Evolutionary conservation across 179 eudicot genomes (phyloP), one percentile per base, ranked within the genome.

Genomic region (Camellia oleifera): DNA sequence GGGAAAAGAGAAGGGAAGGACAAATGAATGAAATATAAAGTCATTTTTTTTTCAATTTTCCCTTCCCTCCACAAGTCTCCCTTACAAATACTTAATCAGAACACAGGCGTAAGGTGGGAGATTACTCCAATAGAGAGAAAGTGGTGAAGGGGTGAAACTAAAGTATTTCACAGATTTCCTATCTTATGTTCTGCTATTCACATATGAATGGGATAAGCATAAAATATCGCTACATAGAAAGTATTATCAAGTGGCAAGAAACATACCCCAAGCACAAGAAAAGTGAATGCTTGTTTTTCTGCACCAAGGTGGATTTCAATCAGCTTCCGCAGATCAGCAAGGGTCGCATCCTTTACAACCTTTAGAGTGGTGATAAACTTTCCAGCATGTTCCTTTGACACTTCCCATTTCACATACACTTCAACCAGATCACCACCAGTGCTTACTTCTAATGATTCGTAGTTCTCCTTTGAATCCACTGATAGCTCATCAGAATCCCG

Each of bases 341-440:
- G 92, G 71, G 88, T 90, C 1, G 93, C 91, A 77, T 93, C 94
- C 15, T 88, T 88, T 48, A 68, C 86, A 71, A 92, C 87, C 85
- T 88, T 93, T 18, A 94, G 84, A 60, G 88, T 93, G 66, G 88
- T 86, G 73, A 95, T 90, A 48, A 88, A 80, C 64, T 95, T 93
- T 8, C 96, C 98, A 0, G 87, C 85, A 76, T 90, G 87, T 48
- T 91, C 95, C 85, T 88, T 89, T 17, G 97, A 90, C 14, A 87
- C 94, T 80, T 95, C 98, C 98, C 98, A 93, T 83, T 93, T 93
- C 23, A 91, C 93, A 79, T 89, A 84, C 7, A 93, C 88, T 57
- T 91, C 93, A 80, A 91, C 81, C 74, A 83, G 74, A 74, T 80
- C 88, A 60, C 44, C 76, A 26, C 44, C 76, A 26, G 10, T 54